phyloP scores from a whole-genome alignment of 2,329 filamentous ascomycete species.

The Paecilomyces sp. region DNA sequence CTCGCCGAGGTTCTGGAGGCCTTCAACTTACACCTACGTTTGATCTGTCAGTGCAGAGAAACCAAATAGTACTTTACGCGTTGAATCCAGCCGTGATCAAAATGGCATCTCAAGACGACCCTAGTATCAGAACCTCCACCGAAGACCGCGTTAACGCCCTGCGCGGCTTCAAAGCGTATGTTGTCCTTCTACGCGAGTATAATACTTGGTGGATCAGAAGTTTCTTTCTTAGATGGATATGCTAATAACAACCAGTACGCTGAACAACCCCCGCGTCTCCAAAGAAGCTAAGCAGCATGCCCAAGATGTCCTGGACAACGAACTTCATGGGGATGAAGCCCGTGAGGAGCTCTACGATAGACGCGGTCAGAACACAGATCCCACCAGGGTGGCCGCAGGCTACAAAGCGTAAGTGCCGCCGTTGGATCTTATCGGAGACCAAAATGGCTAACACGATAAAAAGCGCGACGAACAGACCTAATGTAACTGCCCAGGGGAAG shows the following conservation, averaged over 20 bases:
- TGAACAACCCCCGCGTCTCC: constrained; percentile 14
- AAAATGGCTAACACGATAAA: neutral
- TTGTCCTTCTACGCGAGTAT: neutral
- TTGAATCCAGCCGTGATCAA: neutral
- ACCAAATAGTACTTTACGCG: neutral
- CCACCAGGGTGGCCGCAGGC: constrained; percentile 7
- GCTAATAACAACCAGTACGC: constrained; percentile 6
- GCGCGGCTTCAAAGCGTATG: constrained; percentile 11
- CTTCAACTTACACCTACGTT: neutral
- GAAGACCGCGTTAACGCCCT: constrained; percentile 10
- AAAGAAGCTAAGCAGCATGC: constrained; percentile 18
- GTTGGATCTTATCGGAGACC: neutral
- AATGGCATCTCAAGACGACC: constrained; percentile 7
- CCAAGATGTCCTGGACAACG: constrained; percentile 13
- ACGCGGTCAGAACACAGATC: constrained; percentile 6
- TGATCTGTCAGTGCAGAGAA: neutral
- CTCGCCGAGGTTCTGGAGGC: neutral
- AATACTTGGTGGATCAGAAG: no score
- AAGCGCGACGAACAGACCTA: constrained; percentile 12
- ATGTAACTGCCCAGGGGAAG: constrained; percentile 10
- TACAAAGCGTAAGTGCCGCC: constrained; percentile 12
- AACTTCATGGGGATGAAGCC: constrained; percentile 11
- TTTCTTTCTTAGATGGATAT: no score
- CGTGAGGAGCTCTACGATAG: constrained; percentile 7
- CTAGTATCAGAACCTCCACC: constrained; percentile 5